Conservation (phyloP, 768 basidiomycete species). For the Termitomyces sp. region DNA sequence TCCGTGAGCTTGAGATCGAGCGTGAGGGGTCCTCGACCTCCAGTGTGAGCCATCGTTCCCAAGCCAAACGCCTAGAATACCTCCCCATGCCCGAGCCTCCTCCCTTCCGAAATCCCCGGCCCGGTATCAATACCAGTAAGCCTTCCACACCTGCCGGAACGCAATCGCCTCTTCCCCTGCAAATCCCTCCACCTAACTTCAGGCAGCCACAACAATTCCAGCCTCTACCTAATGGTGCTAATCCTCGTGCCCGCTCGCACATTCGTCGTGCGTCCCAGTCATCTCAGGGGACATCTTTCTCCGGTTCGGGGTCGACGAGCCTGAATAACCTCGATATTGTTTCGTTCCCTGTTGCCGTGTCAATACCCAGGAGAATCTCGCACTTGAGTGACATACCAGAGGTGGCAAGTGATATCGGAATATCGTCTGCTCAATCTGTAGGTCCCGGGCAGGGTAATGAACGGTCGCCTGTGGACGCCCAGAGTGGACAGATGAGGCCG, state of each 20-base stretch:
- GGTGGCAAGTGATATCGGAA: slow-evolving; percentile 7
- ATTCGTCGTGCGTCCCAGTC: slow-evolving; percentile 10
- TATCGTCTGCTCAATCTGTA: slow-evolving; percentile 8
- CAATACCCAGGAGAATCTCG: background rate
- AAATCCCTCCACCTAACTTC: slow-evolving; percentile 1
- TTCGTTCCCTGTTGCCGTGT: slow-evolving; percentile 7
- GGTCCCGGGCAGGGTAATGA: slow-evolving; percentile 3
- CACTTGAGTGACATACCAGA: slow-evolving; percentile 17
- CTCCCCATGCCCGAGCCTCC: slow-evolving; percentile 15
- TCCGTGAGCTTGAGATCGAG: slow-evolving; percentile 10
- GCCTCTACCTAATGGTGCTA: slow-evolving; percentile 1
- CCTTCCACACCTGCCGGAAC: background rate
- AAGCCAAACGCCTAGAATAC: slow-evolving; percentile 8
- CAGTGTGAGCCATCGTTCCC: slow-evolving; percentile 4
- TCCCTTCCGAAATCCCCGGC: background rate
- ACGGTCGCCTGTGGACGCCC: background rate
- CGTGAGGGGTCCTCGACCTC: slow-evolving; percentile 3
- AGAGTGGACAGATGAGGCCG: background rate
- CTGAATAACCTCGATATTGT: slow-evolving; percentile 13
- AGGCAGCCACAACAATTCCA: slow-evolving; percentile 13
- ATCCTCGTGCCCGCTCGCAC: background rate
- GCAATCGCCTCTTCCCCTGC: slow-evolving; percentile 4
- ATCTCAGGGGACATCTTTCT: slow-evolving; percentile 8
- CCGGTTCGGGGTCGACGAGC: slow-evolving; percentile 7
- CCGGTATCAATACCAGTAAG: background rate